Evolutionary conservation across 768 basidiomycete genomes (phyloP).

Genomic region (Suillus subaureus): DNA sequence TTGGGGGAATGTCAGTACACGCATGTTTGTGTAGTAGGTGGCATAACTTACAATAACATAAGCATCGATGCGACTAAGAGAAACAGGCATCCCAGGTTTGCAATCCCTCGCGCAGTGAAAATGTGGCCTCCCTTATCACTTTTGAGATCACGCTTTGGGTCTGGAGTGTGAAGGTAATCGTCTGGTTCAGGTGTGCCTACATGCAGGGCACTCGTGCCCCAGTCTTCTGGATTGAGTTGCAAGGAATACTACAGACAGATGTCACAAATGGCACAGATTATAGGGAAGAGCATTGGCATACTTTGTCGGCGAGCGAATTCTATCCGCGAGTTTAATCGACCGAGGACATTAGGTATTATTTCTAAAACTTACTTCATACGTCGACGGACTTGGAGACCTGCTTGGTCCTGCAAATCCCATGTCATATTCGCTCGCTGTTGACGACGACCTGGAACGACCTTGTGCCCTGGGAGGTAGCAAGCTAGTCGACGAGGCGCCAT

Average conservation of each 20-base stretch:
- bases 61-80: slow-evolving; percentile 51
- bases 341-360: background rate
- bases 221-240: slow-evolving; percentile 45
- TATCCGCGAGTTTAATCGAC: slow-evolving; percentile 9
- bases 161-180: slow-evolving; percentile 66
- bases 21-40: background rate
- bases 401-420: slow-evolving; percentile 17
- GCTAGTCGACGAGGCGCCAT: slow-evolving; percentile 28
- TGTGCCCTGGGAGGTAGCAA: slow-evolving; percentile 23
- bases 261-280: background rate
- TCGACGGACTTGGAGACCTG: slow-evolving; percentile 31
- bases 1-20: background rate
- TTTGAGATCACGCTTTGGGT: slow-evolving; percentile 53
- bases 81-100: slow-evolving; percentile 68
- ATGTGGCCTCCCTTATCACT: slow-evolving; percentile 61
- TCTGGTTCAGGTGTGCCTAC: slow-evolving; percentile 56
- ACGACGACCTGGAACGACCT: slow-evolving; percentile 20
- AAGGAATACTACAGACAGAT: slow-evolving; percentile 38
- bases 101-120: slow-evolving; percentile 61
- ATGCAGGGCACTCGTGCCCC: slow-evolving; percentile 49
- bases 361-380: slow-evolving; percentile 26
- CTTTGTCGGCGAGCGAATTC: slow-evolving; percentile 33
- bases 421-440: slow-evolving; percentile 18
- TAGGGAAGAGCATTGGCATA: background rate
- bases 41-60: slow-evolving; percentile 56